A percentile compares a stretch with the other conserved stretches of the same genome.
Evolutionary conservation across 306 rosid species (phyloP).

Genomic region (Lathyrus tuberosus): DNA sequence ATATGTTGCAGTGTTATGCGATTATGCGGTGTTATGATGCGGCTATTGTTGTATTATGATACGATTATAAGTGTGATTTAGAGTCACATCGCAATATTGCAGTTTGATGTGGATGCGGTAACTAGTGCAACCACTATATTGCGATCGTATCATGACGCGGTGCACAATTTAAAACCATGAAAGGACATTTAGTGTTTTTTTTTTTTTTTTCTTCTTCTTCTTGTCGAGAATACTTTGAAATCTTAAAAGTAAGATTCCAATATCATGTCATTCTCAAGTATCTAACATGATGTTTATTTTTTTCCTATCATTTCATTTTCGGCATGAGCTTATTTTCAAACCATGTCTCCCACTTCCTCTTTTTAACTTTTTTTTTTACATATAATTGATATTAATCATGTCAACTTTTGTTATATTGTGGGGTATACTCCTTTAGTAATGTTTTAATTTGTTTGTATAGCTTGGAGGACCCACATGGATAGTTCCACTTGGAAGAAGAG

Average conservation of each 20-base stretch:
- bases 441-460: conserved; percentile 33
- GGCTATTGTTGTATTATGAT: too few relatives aligned
- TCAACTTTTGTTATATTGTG: conserved; percentile 25
- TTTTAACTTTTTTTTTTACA: conserved; percentile 23
- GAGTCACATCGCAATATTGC: too few relatives aligned
- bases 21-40: too few relatives aligned
- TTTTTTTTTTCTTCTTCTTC: neutral
- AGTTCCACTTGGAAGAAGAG: conserved; percentile 71
- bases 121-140: too few relatives aligned
- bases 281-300: conserved; percentile 33
- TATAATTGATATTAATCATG: conserved; percentile 24
- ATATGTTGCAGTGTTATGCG: too few relatives aligned
- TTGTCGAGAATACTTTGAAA: conserved; percentile 36
- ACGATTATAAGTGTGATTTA: too few relatives aligned
- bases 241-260: conserved; percentile 22
- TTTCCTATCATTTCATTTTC: conserved; percentile 35
- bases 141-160: too few relatives aligned
- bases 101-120: too few relatives aligned
- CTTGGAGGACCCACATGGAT: conserved; percentile 77
- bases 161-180: too few relatives aligned
- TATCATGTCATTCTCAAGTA: conserved; percentile 11
- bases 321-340: conserved; percentile 44
- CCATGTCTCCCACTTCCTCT: conserved; percentile 42
- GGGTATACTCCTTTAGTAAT: neutral
- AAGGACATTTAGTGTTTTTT: too few relatives aligned